phyloP scores from a whole-genome alignment of 2,329 filamentous ascomycete genomes.

The Apiospora marii region DNA sequence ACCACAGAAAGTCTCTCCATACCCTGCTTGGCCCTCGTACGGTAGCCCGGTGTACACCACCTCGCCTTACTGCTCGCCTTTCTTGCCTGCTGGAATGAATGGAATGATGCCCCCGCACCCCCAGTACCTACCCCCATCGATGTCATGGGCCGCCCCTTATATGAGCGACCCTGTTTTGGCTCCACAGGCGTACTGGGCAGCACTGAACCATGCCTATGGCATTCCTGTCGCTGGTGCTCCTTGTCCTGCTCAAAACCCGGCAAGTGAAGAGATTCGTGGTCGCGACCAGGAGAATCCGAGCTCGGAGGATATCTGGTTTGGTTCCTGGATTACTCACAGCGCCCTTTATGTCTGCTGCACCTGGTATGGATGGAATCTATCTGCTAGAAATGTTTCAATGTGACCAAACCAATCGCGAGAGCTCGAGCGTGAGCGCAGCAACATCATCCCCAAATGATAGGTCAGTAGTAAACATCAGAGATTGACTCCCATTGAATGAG shows the following conservation, averaged over 20 bases:
- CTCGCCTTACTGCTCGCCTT: neutral
- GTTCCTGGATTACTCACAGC: too few species aligned
- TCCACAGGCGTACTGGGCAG: slow-evolving; percentile 22
- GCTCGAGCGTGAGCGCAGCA: neutral
- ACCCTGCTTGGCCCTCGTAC: neutral
- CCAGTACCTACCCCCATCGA: neutral
- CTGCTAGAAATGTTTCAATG: neutral
- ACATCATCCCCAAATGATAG: neutral
- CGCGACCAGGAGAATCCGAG: too few species aligned
- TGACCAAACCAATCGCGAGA: neutral
- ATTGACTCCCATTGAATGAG: neutral
- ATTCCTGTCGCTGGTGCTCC: neutral
- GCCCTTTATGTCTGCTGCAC: too few species aligned
- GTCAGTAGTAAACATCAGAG: neutral
- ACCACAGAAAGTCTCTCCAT: neutral
- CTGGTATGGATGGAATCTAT: too few species aligned
- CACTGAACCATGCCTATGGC: neutral
- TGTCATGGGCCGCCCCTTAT: slow-evolving; percentile 38
- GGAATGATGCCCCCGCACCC: neutral
- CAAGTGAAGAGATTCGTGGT: neutral
- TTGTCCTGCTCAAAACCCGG: neutral
- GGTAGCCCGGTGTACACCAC: neutral
- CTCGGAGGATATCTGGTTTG: too few species aligned
- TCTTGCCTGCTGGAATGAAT: neutral
- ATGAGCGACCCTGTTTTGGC: slow-evolving; percentile 35